Base-by-base conservation (phyloP, 768 basidiomycete genomes). In the Suillus spraguei region DNA sequence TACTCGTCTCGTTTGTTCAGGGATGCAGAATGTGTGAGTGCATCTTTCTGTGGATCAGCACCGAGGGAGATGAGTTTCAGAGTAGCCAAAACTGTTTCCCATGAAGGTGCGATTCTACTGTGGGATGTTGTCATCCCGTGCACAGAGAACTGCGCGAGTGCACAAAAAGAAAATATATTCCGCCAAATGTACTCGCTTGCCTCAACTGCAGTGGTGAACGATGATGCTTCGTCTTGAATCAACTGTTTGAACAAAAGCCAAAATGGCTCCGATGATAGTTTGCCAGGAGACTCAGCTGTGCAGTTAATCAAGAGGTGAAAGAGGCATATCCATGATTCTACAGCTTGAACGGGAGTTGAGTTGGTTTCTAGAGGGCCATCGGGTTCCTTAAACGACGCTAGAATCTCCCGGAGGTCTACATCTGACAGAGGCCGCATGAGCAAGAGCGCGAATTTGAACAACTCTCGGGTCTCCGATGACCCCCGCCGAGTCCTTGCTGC, bases 81-180 rank as follows among this genome's bases (percentile, higher is more conserved):
- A 0, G 90, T 87, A 39, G 76, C 65, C 1, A 78, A 68, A 22
- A 91, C 85, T 1, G 91, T 72, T 0, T 83, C 79, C 96, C 96
- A 98, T 13, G 81, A 82, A 1, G 86, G 77, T 4, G 80, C 76
- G 17, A 90, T 79, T 4, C 77, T 77, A 28, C 75, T 74, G 6
- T 64, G 62, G 22, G 79, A 71, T 2, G 77, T 78, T 5, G 81
- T 74, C 41, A 80, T 64, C 11, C 89, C 89, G 38, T 80, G 74
- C 0, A 79, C 69, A 1, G 89, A 89, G 77, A 97, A 92, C 69
- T 95, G 95, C 0, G 92, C 91, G 14, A 96, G 74, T 1, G 88
- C 83, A 63, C 86, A 90, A 1, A 96, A 73, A 32, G 80, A 83
- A 69, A 93, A 90, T 7, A 91, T 80, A 8, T 82, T 78, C 42